Conservation (phyloP, 805 yeast species). For the Maudiozyma turicensis region DNA sequence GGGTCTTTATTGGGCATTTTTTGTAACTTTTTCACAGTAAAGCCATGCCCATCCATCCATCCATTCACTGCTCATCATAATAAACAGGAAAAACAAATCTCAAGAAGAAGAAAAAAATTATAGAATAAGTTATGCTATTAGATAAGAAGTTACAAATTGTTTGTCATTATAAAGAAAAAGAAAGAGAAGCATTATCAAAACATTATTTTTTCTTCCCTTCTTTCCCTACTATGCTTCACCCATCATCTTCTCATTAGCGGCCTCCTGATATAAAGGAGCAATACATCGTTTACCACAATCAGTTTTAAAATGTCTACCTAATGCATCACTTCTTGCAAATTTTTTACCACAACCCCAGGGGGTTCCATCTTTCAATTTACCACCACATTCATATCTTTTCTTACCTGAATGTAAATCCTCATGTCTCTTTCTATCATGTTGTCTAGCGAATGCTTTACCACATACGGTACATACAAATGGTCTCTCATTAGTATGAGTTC, state of each 20-base stretch:
- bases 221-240: background rate
- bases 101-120: background rate
- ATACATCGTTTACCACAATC: constrained; percentile 71
- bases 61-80: background rate
- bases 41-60: too few species aligned
- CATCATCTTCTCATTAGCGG: constrained; percentile 21
- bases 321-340: constrained; percentile 73
- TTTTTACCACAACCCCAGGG: constrained; percentile 76
- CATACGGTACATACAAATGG: constrained; percentile 67
- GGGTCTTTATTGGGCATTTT: too few species aligned
- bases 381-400: constrained; percentile 64
- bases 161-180: background rate
- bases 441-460: constrained; percentile 74
- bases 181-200: background rate
- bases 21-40: too few species aligned
- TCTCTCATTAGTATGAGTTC: constrained; percentile 83
- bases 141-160: background rate
- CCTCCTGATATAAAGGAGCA: constrained; percentile 56
- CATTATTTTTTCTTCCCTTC: background rate
- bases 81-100: background rate
- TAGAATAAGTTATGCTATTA: background rate
- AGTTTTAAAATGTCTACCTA: constrained; percentile 70
- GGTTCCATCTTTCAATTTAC: constrained; percentile 45
- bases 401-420: constrained; percentile 70
- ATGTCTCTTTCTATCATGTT: constrained; percentile 69